Percentiles rank a stretch among this genome's conserved stretches.
These are phyloP conservation scores for Fusarium keratoplasticum DNA, from an alignment of 2,329 filamentous ascomycete genomes.

Conservation along the genomic window DNA sequence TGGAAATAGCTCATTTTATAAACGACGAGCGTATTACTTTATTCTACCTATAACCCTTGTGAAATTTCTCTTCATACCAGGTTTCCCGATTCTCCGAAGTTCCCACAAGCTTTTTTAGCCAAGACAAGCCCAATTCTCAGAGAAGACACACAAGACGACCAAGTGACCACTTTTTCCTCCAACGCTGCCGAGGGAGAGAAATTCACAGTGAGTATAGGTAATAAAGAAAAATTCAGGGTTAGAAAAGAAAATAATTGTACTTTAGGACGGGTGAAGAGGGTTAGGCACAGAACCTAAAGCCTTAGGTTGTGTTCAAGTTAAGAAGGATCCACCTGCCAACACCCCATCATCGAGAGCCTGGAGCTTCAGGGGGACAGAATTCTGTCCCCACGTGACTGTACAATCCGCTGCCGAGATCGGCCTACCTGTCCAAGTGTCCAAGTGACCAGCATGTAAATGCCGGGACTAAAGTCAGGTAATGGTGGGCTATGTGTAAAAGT, in stretches of 20 bases:
- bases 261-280: background rate
- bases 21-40: background rate
- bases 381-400: background rate
- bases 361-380: background rate
- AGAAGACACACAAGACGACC: background rate
- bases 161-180: no score
- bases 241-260: background rate
- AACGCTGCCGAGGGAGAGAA: background rate
- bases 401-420: background rate
- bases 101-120: background rate
- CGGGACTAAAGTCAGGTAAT: background rate
- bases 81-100: background rate
- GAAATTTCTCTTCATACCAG: background rate
- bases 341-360: background rate
- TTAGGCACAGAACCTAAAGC: background rate
- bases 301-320: background rate
- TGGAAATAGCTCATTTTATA: background rate
- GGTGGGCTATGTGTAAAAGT: no score
- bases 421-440: background rate
- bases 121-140: no score
- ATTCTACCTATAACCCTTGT: background rate
- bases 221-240: background rate
- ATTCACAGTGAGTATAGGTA: background rate
- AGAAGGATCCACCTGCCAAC: background rate
- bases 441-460: background rate